These are phyloP conservation scores for Hondaea fermentalgiana DNA, from an alignment of 108 stramenopile genomes.

Conservation along the genomic window DNA sequence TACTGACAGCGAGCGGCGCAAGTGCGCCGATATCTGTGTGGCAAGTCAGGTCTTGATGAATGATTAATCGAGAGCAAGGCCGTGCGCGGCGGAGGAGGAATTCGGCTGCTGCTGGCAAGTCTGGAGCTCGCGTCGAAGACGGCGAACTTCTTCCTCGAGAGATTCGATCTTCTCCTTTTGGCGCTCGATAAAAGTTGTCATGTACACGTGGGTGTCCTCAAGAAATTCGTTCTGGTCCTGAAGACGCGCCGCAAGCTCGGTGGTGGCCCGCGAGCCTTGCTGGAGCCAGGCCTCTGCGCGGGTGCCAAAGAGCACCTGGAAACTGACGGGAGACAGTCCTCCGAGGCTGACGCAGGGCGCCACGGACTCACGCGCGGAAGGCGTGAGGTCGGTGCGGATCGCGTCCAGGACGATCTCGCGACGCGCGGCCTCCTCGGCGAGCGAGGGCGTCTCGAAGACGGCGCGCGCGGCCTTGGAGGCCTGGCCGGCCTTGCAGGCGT, in stretches of 20 bases:
- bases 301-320: background rate
- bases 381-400: background rate
- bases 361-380: background rate
- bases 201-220: slow-evolving; percentile 7
- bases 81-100: no score
- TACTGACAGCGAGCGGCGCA: no score
- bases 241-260: background rate
- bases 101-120: no score
- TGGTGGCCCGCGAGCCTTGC: background rate
- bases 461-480: no score
- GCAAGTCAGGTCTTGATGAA: no score
- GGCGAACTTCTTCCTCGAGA: background rate
- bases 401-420: background rate
- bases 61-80: no score
- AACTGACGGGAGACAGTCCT: background rate
- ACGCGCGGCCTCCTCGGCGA: background rate
- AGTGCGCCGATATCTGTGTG: no score
- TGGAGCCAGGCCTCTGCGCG: background rate
- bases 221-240: background rate
- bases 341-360: background rate
- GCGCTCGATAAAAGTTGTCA: slow-evolving; percentile 2
- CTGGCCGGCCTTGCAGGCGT: no score
- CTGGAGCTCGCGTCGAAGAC: background rate
- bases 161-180: background rate
- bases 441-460: no score